phyloP scores from a whole-genome alignment of 2,329 filamentous ascomycete species.

The Epichloe uncinata region DNA sequence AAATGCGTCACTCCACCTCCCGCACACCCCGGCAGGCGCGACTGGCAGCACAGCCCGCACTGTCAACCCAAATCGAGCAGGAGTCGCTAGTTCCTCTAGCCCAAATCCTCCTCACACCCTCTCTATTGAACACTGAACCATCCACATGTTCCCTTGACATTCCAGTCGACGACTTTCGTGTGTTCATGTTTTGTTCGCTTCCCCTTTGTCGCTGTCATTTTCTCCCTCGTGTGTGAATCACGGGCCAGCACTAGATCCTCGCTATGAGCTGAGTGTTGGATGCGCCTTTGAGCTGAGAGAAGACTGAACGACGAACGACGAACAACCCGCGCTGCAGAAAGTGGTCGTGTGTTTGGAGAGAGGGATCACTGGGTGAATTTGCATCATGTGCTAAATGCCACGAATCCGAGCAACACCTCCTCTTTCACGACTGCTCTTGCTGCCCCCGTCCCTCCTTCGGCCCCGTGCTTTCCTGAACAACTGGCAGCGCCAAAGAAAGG shows the following conservation, averaged over 20 bases:
- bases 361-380: background rate
- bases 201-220: background rate
- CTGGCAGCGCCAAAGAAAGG: background rate
- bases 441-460: background rate
- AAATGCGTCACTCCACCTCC: slow-evolving; percentile 22
- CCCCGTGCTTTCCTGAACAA: background rate
- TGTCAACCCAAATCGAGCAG: slow-evolving; percentile 6
- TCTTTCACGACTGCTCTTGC: slow-evolving; percentile 1
- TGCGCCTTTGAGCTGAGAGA: slow-evolving; percentile 4
- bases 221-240: background rate
- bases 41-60: slow-evolving; percentile 6
- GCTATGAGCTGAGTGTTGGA: slow-evolving; percentile 3
- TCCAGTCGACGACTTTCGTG: slow-evolving; percentile 1
- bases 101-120: slow-evolving; percentile 4
- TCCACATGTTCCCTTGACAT: slow-evolving; percentile 6
- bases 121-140: slow-evolving; percentile 3
- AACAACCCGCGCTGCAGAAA: slow-evolving; percentile 2
- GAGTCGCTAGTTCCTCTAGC: slow-evolving; percentile 4
- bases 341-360: background rate
- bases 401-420: slow-evolving; percentile 2
- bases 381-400: slow-evolving; percentile 7
- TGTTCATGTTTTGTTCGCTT: slow-evolving; percentile 2
- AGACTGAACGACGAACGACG: background rate
- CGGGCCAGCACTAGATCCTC: background rate
- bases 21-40: slow-evolving; percentile 8